Evolutionary conservation across 2,329 filamentous ascomycete species (phyloP).

Genomic region (Polytolypa hystricis): DNA sequence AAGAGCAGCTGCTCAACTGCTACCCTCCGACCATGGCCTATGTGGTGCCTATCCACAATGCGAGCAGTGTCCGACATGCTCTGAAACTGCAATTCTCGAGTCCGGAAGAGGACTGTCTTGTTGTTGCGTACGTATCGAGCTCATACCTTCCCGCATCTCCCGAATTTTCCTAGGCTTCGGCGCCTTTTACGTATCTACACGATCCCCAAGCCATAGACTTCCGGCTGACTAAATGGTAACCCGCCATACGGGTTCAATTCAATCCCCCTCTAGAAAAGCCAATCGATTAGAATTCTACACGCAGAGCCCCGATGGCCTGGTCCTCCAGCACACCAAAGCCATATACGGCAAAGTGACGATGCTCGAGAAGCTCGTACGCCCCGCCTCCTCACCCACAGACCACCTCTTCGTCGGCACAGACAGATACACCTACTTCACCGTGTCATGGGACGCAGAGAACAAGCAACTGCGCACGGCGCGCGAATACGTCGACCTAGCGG

Average conservation of each 20-base stretch:
- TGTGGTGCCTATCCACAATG: conserved; percentile 81
- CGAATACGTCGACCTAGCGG: conserved; percentile 49
- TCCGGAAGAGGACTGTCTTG: conserved; percentile 65
- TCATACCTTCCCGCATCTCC: conserved; percentile 7
- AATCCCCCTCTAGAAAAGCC: conserved; percentile 50
- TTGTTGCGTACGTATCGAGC: conserved; percentile 62
- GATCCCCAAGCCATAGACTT: background rate
- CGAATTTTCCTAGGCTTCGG: too few species aligned
- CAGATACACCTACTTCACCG: conserved; percentile 78
- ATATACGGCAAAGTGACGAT: conserved; percentile 82
- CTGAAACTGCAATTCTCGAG: conserved; percentile 67
- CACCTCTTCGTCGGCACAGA: conserved; percentile 90
- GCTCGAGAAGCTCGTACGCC: conserved; percentile 59
- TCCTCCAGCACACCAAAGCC: conserved; percentile 55
- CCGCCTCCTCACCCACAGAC: conserved; percentile 57
- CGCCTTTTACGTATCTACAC: conserved; percentile 7
- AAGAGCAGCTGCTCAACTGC: background rate
- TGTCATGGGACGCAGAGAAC: conserved; percentile 61
- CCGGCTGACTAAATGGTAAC: conserved; percentile 14
- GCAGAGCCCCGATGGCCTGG: conserved; percentile 48
- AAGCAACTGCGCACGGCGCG: conserved; percentile 46
- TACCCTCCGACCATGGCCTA: conserved; percentile 63
- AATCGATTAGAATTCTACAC: conserved; percentile 80
- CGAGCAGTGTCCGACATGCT: conserved; percentile 84
- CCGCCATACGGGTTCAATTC: conserved; percentile 13